Percentiles rank a stretch among this genome's conserved stretches.
phyloP scores from a whole-genome alignment of 768 basidiomycete genomes.

The Suillus occidentalis region DNA sequence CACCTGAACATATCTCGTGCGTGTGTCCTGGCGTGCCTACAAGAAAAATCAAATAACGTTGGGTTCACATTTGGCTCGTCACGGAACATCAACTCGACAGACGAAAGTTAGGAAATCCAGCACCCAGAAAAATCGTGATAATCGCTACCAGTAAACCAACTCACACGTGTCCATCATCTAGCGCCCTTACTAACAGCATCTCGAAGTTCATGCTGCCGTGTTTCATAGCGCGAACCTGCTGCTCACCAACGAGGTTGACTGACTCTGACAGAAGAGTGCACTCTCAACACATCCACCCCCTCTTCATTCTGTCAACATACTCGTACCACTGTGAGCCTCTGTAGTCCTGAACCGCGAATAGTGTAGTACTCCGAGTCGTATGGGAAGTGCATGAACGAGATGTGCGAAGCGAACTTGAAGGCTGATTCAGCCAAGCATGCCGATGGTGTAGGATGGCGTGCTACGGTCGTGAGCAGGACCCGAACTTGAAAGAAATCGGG shows the following conservation, averaged over 20 bases:
- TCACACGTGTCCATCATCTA: conserved; percentile 82
- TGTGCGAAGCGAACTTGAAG: conserved; percentile 49
- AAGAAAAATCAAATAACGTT: conserved; percentile 67
- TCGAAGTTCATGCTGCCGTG: conserved; percentile 64
- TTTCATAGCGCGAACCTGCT: conserved; percentile 71
- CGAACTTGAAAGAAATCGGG: too few relatives aligned
- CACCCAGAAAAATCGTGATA: conserved; percentile 4
- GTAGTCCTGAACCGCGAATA: conserved; percentile 59
- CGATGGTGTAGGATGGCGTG: conserved; percentile 46
- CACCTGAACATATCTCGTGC: conserved; percentile 70
- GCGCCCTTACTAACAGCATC: conserved; percentile 67
- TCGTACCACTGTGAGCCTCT: conserved; percentile 46
- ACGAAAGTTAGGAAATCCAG: conserved; percentile 51
- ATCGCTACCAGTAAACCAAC: too few relatives aligned
- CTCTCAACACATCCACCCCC: conserved; percentile 75
- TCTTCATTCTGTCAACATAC: conserved; percentile 37
- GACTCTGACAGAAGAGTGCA: conserved; percentile 71
- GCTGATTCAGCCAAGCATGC: conserved; percentile 38
- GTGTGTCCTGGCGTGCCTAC: conserved; percentile 58
- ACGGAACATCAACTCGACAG: conserved; percentile 81
- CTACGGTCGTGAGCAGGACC: conserved; percentile 50
- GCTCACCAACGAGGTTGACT: conserved; percentile 65
- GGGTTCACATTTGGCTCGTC: conserved; percentile 79
- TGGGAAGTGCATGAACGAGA: conserved; percentile 76
- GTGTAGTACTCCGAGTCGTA: conserved; percentile 70